Evolutionary conservation across 352 stramenopile genomes (phyloP).

Genomic region (Sclerospora graminicola): DNA sequence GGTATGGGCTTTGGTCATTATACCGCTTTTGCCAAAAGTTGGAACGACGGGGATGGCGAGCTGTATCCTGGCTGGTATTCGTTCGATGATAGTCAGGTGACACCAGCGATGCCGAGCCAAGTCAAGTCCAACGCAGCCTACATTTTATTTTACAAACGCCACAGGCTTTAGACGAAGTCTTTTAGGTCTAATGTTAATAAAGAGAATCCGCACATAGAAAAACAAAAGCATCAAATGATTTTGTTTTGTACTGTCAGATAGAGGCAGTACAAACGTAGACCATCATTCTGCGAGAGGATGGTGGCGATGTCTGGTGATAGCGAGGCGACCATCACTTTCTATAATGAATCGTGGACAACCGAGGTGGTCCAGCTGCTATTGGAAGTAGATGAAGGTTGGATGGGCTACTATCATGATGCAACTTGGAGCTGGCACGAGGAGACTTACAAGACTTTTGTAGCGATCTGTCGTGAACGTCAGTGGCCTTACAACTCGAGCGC

Average conservation of each 20-base stretch:
- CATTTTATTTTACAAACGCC: conserved; percentile 86
- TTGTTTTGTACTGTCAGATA: too few species aligned
- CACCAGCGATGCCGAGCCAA: conserved; percentile 34
- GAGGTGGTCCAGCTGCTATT: conserved; percentile 12
- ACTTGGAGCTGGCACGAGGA: conserved; percentile 16
- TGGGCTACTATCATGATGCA: conserved; percentile 8
- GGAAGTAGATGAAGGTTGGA: conserved; percentile 21
- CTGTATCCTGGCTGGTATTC: conserved; percentile 68
- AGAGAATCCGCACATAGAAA: conserved; percentile 4
- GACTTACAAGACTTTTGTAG: conserved; percentile 7
- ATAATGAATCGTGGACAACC: conserved; percentile 13
- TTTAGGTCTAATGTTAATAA: conserved; percentile 5
- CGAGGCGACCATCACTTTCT: conserved; percentile 7
- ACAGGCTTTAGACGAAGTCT: conserved; percentile 20
- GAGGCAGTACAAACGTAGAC: too few species aligned
- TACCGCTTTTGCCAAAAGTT: conserved; percentile 76
- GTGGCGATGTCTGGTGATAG: neutral
- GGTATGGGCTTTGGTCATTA: conserved; percentile 88
- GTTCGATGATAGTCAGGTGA: conserved; percentile 78
- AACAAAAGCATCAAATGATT: too few species aligned
- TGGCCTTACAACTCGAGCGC: conserved; percentile 12
- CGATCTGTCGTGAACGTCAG: conserved; percentile 9
- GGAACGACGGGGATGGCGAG: conserved; percentile 40
- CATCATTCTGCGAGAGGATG: too few species aligned
- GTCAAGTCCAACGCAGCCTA: conserved; percentile 79